These are phyloP conservation scores for Globisporangium camurandrum DNA, from an alignment of 352 stramenopile species.

Conservation along the genomic window DNA sequence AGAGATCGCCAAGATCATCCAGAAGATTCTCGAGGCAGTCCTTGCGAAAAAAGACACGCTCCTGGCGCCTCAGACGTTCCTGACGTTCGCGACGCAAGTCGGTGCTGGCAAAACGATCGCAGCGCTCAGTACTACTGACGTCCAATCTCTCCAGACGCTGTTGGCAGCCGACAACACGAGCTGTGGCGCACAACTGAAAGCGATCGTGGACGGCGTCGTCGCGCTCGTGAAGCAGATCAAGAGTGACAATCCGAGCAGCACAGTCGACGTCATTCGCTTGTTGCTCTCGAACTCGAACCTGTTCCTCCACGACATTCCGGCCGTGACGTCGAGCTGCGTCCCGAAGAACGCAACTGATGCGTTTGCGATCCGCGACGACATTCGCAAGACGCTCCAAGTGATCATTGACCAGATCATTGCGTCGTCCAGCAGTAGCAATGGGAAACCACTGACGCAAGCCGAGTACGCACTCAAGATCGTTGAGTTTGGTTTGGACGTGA, in stretches of 20 bases:
- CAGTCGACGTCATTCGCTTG: constrained; percentile 32
- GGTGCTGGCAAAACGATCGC: constrained; percentile 2
- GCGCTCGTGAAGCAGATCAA: constrained; percentile 32
- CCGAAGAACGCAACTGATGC: constrained; percentile 24
- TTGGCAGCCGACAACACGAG: constrained; percentile 12
- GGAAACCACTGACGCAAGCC: constrained; percentile 22
- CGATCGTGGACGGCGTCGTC: constrained; percentile 38
- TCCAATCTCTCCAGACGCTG: neutral
- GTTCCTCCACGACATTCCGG: constrained; percentile 37
- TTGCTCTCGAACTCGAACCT: constrained; percentile 31
- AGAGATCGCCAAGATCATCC: constrained; percentile 4
- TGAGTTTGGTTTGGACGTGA: constrained; percentile 28
- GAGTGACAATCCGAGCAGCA: constrained; percentile 13
- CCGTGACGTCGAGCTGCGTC: constrained; percentile 34
- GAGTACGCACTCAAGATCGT: constrained; percentile 34
- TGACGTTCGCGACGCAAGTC: constrained; percentile 1
- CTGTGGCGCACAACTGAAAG: constrained; percentile 42
- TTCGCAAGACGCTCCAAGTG: constrained; percentile 44
- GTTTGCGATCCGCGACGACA: constrained; percentile 35
- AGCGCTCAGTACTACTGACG: neutral
- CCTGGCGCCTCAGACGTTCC: neutral
- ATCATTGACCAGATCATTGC: constrained; percentile 53
- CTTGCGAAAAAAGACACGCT: constrained; percentile 21
- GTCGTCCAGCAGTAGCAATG: constrained; percentile 17
- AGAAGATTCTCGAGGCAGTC: constrained; percentile 10